Evolutionary conservation across 371 early-diverging fungal species (phyloP), one percentile per base, ranked within the genome.

Genomic region (Syncephalastrum contaminatum): DNA sequence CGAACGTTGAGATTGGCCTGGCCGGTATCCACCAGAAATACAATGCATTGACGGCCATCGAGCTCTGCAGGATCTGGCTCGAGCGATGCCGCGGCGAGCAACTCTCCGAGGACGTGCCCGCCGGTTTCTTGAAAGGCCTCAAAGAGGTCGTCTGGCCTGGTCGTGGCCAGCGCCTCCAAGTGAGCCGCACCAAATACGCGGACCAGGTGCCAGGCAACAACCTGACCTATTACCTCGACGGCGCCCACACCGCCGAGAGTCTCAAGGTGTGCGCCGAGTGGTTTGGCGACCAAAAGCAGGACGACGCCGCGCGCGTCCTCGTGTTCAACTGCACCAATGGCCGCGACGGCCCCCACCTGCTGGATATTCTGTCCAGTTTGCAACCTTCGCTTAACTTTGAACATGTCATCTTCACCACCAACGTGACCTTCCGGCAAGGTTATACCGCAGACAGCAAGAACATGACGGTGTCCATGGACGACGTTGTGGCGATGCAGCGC

Each of bases 171-270:
- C 65, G 69, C 36, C 30, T 80, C 5, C 14, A 45, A 8, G 50
- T 70, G 0, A 18, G 51, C 16, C 63, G 70, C 5, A 80, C 80
- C 15, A 76, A 72, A 43, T 74, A 72, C 48, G 67, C 61, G 15
- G 64, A 83, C 20, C 54, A 59, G 18, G 0, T 30, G 10, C 10
- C 36, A 8, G 54, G 64, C 4, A 67, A 64, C n/a, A 53, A 76
- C 12, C 62, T 85, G 1, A 78, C 63, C 2, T 96, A 90, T 88
- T 89, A 79, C 66, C 69, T 95, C 43, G 98, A 98, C 68, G 98
- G 98, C 18, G 98, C 98, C 0, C 98, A 98, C 63, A 98, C 98
- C 0, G 67, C 74, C 7, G 97, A 97, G 66, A 92, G 93, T 64
- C 78, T 94, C 24, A 58, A 74, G n/a, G 90, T 86, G 0, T 93